These are phyloP conservation scores for Thraustochytrium striatum DNA, from an alignment of 352 stramenopile species.

Conservation along the genomic window DNA sequence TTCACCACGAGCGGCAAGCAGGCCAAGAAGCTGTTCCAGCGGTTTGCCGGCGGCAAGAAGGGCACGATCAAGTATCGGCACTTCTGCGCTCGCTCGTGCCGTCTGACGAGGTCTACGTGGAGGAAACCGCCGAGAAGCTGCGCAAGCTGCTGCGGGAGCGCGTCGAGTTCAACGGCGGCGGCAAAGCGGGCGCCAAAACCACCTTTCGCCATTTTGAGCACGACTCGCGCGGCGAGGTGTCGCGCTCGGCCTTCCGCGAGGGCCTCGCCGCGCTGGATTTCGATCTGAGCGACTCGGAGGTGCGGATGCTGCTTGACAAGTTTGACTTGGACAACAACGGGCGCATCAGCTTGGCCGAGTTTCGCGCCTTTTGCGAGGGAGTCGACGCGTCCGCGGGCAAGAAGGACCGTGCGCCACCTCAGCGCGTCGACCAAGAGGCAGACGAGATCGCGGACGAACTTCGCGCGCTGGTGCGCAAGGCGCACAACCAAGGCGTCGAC, in stretches of 20 bases:
- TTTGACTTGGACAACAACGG: conserved; percentile 22
- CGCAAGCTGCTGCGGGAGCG: conserved; percentile 2
- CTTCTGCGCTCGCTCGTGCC: neutral
- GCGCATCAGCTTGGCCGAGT: conserved; percentile 25
- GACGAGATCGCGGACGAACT: conserved; percentile 25
- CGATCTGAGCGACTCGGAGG: conserved; percentile 32
- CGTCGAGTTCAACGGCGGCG: neutral
- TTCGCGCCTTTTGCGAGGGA: conserved; percentile 12
- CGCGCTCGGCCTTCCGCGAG: neutral
- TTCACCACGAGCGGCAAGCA: neutral
- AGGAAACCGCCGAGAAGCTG: conserved; percentile 26
- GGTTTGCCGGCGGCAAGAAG: conserved; percentile 21
- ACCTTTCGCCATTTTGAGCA: conserved; percentile 40
- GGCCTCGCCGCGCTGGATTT: conserved; percentile 23
- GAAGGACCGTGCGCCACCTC: neutral
- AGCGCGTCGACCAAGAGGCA: neutral
- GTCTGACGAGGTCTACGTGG: conserved; percentile 1
- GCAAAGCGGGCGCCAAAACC: neutral
- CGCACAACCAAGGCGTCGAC: conserved; percentile 12
- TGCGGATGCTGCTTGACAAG: conserved; percentile 28
- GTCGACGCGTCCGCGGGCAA: neutral
- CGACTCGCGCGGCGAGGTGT: conserved; percentile 1
- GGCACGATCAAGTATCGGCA: conserved; percentile 8
- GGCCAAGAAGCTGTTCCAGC: neutral
- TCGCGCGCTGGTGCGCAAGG: conserved; percentile 24